A percentile compares a stretch with the other conserved stretches of the same genome.
phyloP scores from a whole-genome alignment of 2,329 filamentous ascomycete genomes.

The Sclerotinia subarctica region DNA sequence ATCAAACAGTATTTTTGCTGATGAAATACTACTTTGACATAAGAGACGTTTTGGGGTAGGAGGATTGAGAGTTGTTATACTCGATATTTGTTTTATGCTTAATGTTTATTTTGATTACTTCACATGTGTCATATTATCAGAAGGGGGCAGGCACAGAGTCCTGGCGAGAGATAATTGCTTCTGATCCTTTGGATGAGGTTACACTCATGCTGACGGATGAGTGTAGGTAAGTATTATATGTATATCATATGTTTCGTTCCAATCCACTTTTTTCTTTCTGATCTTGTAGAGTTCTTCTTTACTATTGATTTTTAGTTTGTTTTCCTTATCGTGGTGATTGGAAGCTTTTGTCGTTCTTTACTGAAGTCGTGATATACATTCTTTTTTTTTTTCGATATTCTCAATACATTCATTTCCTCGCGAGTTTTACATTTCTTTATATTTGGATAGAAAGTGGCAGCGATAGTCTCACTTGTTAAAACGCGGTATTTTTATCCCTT shows the following conservation, averaged over 20 bases:
- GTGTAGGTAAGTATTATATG: not conserved
- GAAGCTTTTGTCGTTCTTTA: not conserved
- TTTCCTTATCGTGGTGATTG: not conserved
- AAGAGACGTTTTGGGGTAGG: too few species aligned
- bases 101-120: not conserved
- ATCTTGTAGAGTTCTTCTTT: not conserved
- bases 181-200: not conserved
- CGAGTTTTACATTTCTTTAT: not conserved
- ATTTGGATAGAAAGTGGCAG: not conserved
- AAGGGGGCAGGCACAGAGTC: not conserved
- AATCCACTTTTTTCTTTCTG: not conserved
- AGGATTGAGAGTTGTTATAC: not conserved
- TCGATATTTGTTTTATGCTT: not conserved
- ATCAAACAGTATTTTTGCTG: not conserved
- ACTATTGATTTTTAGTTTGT: not conserved
- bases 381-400: not conserved
- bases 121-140: not conserved
- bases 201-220: not conserved
- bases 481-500: too few species aligned
- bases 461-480: not conserved
- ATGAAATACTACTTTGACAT: not conserved
- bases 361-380: not conserved
- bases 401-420: not conserved
- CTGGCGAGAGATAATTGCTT: not conserved
- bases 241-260: not conserved